Evolutionary conservation across 2,329 filamentous ascomycete species (phyloP).

Genomic region (Pseudogymnoascus sp.): DNA sequence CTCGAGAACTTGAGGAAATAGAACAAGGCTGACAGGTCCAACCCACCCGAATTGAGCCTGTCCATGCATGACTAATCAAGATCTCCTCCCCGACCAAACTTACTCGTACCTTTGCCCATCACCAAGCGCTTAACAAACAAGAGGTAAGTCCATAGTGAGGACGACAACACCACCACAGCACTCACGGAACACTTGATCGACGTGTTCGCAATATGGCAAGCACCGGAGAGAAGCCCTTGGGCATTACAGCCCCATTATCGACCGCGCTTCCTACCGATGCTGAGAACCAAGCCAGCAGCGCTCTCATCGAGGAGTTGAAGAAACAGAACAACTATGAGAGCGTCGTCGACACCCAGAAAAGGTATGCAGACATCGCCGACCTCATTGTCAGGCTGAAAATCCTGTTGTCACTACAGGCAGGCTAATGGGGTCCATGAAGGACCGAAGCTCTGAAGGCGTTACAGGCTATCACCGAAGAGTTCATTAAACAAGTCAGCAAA

Average conservation of each 20-base stretch:
- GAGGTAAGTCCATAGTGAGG: not conserved
- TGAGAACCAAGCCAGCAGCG: constrained; percentile 69
- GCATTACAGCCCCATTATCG: constrained; percentile 80
- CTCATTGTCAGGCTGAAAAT: not conserved
- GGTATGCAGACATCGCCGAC: constrained; percentile 39
- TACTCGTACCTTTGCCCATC: not conserved
- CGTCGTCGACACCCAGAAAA: constrained; percentile 70
- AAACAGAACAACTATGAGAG: constrained; percentile 87
- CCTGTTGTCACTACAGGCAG: constrained; percentile 8
- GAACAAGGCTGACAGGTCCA: not conserved
- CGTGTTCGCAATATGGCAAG: constrained; percentile 21
- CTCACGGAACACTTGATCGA: constrained; percentile 2
- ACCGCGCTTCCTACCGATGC: constrained; percentile 63
- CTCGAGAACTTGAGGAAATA: not conserved
- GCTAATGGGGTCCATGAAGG: constrained; percentile 34
- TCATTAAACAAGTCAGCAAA: constrained; percentile 66
- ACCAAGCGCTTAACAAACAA: not conserved
- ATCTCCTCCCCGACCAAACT: not conserved
- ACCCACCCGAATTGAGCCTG: not conserved
- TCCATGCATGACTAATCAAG: not conserved
- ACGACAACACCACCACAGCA: not conserved
- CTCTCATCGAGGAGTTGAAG: constrained; percentile 76
- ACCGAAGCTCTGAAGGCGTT: constrained; percentile 63
- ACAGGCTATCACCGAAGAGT: constrained; percentile 73
- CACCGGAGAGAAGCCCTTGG: constrained; percentile 30